Conservation (phyloP, 148 eudicot genomes). For the Agrostemma githago region DNA sequence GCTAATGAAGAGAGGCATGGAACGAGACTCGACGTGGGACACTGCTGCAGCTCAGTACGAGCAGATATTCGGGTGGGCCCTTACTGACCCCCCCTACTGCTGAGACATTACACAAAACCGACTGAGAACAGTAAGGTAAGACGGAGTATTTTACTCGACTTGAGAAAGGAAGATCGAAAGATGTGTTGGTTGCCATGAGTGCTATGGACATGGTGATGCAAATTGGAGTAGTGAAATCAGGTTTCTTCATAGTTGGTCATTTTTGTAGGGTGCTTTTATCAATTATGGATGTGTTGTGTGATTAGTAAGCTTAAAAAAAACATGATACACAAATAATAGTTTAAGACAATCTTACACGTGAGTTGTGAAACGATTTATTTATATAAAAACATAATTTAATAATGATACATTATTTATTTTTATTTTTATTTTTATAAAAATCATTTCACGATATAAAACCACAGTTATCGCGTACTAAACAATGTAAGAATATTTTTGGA, state of each 20-base stretch:
- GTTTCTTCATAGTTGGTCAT: neutral
- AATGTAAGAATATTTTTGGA: no score
- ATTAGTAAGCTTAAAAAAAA: no score
- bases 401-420: no score
- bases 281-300: no score
- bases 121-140: neutral
- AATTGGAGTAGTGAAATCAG: neutral
- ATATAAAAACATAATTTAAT: no score
- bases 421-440: no score
- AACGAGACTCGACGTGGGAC: constrained; percentile 75
- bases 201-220: neutral
- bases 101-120: constrained; percentile 5
- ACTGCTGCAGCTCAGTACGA: constrained; percentile 89
- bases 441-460: no score
- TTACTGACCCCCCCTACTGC: constrained; percentile 73
- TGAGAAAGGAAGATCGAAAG: neutral
- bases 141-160: neutral
- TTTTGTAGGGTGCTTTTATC: constrained; percentile 7
- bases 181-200: neutral
- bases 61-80: constrained; percentile 81
- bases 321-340: no score
- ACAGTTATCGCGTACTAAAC: no score
- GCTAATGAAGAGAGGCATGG: constrained; percentile 91
- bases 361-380: no score
- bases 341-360: no score